Base-by-base conservation (phyloP, 139 green algal species). In the Helicosporidium sp. region DNA sequence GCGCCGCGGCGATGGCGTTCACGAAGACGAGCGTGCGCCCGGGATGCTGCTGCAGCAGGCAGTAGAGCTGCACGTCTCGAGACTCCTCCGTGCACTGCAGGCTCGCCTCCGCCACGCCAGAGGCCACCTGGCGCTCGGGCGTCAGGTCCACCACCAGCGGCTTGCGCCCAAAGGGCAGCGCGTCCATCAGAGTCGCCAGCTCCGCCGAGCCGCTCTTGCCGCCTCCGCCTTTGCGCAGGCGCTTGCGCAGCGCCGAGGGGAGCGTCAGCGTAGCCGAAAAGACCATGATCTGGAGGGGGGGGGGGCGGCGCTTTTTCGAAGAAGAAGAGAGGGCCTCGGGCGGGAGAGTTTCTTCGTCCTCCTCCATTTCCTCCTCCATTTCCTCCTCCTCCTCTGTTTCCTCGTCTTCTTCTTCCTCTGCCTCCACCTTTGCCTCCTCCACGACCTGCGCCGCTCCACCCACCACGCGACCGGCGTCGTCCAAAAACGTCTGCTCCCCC, bases 181-280 rank as follows among this genome's bases (percentile, higher is more conserved):
- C 64, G 46, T 90, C 77, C 78, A 95, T 87, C 2, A 90, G 53
- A 5, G n/a, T 55, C 40, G 85, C 78, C 48, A 91, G 64, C 27
- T 58, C 72, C 15, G 63, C 64, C 40, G 56, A 68, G 44, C 74
- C 77, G 43, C 62, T 62, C 5, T 69, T 59, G 13, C 76, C 82
- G 43, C 75, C 78, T 26, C 60, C 70, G 15, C 75, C 66, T 15
- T 66, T 72, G 20, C 59, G 55, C 40, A 91, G 57, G 17, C 78
- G 68, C 40, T 70, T 69, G n/a, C 76, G 66, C 33, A 88, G 51
- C 15, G 46, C 53, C 26, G 54, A 44, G 10, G 88, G 87, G 67
- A 98, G 73, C 7, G 83, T 86, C 20, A 98, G 71, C 8, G 88
- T 98, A 2, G 88, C 88, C 8, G 73, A 89, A 55, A 98, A 98